Conservation (phyloP, 1,284 basidiomycete genomes). For the Polyporus tsugae region DNA sequence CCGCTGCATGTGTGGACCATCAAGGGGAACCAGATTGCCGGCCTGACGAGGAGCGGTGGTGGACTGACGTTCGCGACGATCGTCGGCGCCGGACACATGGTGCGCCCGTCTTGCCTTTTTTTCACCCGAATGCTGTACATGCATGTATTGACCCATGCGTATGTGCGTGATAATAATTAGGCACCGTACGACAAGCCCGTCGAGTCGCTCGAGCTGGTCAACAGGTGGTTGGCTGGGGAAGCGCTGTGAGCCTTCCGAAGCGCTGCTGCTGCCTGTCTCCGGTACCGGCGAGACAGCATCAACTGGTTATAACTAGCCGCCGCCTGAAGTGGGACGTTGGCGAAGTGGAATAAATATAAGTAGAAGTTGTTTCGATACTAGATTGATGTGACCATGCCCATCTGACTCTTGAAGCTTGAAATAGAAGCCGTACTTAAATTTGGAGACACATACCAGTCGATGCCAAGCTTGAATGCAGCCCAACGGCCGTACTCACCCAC, state of each 20-base stretch:
- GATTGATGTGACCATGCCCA: too few species aligned
- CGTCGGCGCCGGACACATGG: conserved; percentile 61
- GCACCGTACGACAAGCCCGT: conserved; percentile 70
- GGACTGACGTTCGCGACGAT: conserved; percentile 73
- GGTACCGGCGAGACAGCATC: background rate
- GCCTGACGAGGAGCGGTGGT: conserved; percentile 62
- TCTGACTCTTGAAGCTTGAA: too few species aligned
- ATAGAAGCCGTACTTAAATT: too few species aligned
- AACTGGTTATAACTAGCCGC: background rate
- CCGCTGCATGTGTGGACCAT: conserved; percentile 61
- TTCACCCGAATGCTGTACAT: background rate
- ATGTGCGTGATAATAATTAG: conserved; percentile 40
- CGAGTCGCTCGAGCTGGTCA: conserved; percentile 58
- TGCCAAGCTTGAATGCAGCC: too few species aligned
- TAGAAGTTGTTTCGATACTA: too few species aligned
- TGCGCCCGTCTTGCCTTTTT: too few species aligned
- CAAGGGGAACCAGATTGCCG: conserved; percentile 56
- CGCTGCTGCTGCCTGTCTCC: background rate
- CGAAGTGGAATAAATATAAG: too few species aligned
- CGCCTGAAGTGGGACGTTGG: background rate
- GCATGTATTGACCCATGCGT: too few species aligned
- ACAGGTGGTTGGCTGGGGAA: conserved; percentile 56
- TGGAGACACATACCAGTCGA: too few species aligned
- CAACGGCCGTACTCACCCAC: too few species aligned
- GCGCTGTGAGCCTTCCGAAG: conserved; percentile 35